A percentile compares a stretch with the other conserved stretches of the same genome.
phyloP scores from a whole-genome alignment of 371 early-diverging fungal species.

The Syncephalastrum sp. region DNA sequence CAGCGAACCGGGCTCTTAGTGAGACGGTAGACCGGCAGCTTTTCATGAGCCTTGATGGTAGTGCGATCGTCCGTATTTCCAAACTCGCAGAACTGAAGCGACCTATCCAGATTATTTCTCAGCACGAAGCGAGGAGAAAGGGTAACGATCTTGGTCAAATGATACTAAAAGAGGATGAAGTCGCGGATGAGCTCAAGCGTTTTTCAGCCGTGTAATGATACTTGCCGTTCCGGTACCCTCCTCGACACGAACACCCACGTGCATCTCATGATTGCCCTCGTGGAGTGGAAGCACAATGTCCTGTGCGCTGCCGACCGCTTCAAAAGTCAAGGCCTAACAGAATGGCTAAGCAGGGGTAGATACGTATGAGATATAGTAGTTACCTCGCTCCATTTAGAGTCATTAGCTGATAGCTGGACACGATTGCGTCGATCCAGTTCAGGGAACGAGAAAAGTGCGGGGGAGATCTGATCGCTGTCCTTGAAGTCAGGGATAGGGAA shows the following conservation, averaged over 20 bases:
- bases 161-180: constrained; percentile 31
- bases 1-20: constrained; percentile 43
- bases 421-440: constrained; percentile 72
- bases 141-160: constrained; percentile 70
- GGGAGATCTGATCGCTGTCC: constrained; percentile 33
- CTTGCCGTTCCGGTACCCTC: constrained; percentile 62
- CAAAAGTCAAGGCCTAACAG: constrained; percentile 73
- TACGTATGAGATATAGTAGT: constrained; percentile 3
- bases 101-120: constrained; percentile 65
- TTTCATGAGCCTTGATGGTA: constrained; percentile 38
- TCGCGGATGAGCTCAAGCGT: background rate
- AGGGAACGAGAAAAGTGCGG: constrained; percentile 83
- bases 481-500: constrained; percentile 23
- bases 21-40: constrained; percentile 55
- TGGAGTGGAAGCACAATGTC: constrained; percentile 55
- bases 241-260: constrained; percentile 69
- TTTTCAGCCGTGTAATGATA: background rate
- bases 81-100: constrained; percentile 61
- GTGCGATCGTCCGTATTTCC: constrained; percentile 17
- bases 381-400: constrained; percentile 74
- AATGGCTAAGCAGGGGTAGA: background rate
- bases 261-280: constrained; percentile 37
- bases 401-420: constrained; percentile 60
- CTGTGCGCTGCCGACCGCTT: constrained; percentile 76
- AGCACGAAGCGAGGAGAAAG: constrained; percentile 86